phyloP scores from a whole-genome alignment of 148 eudicot species.

The Cornus florida region DNA sequence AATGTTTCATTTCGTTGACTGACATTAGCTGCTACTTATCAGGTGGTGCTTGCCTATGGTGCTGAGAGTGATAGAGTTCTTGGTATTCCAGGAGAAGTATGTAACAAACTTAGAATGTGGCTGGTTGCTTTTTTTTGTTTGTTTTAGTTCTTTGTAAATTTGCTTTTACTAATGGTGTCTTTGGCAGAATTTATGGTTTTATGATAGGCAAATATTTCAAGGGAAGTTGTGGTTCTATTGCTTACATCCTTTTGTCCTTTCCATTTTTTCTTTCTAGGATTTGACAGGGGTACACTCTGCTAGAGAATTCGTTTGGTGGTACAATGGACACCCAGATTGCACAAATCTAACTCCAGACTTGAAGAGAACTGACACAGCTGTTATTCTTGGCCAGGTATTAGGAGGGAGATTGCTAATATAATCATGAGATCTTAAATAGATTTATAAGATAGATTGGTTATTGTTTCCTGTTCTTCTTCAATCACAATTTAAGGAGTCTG shows the following conservation, averaged over 20 bases:
- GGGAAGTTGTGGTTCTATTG: neutral
- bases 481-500: no score
- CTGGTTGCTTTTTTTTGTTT: slow-evolving; percentile 7
- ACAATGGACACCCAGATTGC: slow-evolving; percentile 94
- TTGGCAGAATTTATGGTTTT: neutral
- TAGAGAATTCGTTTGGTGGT: slow-evolving; percentile 99
- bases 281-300: slow-evolving; percentile 78
- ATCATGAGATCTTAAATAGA: neutral
- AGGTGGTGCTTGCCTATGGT: slow-evolving; percentile 99
- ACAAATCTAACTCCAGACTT: slow-evolving; percentile 69
- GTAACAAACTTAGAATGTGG: neutral
- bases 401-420: neutral
- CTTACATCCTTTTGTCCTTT: neutral
- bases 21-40: slow-evolving; percentile 16
- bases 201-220: neutral
- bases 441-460: neutral
- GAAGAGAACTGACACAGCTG: slow-evolving; percentile 79
- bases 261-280: slow-evolving; percentile 37
- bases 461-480: no score
- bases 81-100: slow-evolving; percentile 90
- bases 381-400: slow-evolving; percentile 92
- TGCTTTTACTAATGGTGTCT: neutral
- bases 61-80: slow-evolving; percentile 94
- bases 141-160: neutral
- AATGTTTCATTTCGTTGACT: neutral